Percentiles rank a stretch among this genome's conserved stretches.
Conservation (phyloP, 148 eudicot species). For the Chenopodium formosanum region DNA sequence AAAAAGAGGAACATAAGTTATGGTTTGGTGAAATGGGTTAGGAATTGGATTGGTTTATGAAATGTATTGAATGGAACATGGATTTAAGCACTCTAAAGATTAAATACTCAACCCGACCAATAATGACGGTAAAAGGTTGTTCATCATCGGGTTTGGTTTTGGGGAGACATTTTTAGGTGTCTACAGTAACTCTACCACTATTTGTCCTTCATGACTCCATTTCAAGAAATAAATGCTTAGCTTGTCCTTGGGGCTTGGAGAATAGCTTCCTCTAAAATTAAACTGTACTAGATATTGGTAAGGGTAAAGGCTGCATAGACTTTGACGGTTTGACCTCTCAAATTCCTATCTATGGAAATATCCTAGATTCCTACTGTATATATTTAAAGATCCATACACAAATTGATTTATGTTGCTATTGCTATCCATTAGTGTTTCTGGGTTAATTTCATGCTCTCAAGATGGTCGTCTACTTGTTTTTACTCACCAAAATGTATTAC, state of each 20-base stretch:
- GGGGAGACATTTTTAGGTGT: too few species aligned
- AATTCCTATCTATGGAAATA: neutral
- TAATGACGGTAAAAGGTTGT: too few species aligned
- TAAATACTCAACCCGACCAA: too few species aligned
- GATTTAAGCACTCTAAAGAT: too few species aligned
- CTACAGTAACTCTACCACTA: neutral
- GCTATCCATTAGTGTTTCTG: neutral
- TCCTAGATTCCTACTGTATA: neutral
- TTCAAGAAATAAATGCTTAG: neutral
- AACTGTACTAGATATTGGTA: neutral
- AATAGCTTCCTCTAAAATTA: neutral
- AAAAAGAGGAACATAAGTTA: too few species aligned
- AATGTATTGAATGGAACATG: too few species aligned
- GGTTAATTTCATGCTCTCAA: neutral
- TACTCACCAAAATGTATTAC: neutral
- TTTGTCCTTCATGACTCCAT: neutral
- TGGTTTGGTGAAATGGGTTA: too few species aligned
- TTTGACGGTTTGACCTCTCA: neutral
- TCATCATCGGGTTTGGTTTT: too few species aligned
- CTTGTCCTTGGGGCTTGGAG: neutral
- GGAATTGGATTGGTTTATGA: too few species aligned
- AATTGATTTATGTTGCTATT: neutral
- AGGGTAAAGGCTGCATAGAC: neutral
- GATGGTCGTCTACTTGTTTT: neutral
- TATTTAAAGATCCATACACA: neutral